These are phyloP conservation scores for Bremia lactucae DNA, from an alignment of 352 stramenopile genomes.

Conservation along the genomic window DNA sequence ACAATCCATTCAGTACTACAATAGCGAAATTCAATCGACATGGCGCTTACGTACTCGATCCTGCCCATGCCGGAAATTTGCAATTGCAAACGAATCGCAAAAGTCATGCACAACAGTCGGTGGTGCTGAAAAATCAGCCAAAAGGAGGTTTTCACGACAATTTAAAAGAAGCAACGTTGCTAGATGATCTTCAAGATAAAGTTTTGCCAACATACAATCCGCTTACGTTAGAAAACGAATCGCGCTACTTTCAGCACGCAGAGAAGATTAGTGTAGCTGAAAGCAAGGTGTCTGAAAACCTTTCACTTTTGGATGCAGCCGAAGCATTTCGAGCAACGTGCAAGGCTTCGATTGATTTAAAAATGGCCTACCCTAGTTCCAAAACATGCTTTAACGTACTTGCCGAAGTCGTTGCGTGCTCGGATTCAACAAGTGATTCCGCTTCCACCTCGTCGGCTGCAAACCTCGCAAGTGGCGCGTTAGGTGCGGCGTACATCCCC, in stretches of 20 bases:
- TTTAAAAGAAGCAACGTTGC: slow-evolving; percentile 45
- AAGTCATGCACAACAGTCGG: slow-evolving; percentile 9
- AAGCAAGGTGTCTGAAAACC: slow-evolving; percentile 8
- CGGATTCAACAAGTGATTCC: slow-evolving; percentile 41
- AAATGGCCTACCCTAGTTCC: slow-evolving; percentile 43
- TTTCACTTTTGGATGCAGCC: slow-evolving; percentile 24
- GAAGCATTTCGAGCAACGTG: slow-evolving; percentile 38
- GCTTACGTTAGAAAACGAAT: slow-evolving; percentile 72
- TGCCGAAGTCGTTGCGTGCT: slow-evolving; percentile 51
- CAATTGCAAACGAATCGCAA: slow-evolving; percentile 17
- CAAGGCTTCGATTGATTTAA: slow-evolving; percentile 31
- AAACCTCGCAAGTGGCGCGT: slow-evolving; percentile 37
- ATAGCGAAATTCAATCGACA: slow-evolving; percentile 85
- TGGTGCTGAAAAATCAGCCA: slow-evolving; percentile 41
- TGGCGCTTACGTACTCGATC: slow-evolving; percentile 71
- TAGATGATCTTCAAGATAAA: slow-evolving; percentile 61
- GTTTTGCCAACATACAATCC: slow-evolving; percentile 51
- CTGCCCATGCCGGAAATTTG: slow-evolving; percentile 52
- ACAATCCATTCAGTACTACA: slow-evolving; percentile 50
- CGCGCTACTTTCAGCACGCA: slow-evolving; percentile 65
- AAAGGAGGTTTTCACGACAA: slow-evolving; percentile 37
- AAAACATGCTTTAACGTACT: slow-evolving; percentile 48
- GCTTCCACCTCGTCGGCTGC: slow-evolving; percentile 40
- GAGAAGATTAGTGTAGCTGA: slow-evolving; percentile 18
- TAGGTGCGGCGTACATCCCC: slow-evolving; percentile 65